Base-by-base conservation (phyloP, 768 basidiomycete genomes). In the Mycena sanguinolenta region DNA sequence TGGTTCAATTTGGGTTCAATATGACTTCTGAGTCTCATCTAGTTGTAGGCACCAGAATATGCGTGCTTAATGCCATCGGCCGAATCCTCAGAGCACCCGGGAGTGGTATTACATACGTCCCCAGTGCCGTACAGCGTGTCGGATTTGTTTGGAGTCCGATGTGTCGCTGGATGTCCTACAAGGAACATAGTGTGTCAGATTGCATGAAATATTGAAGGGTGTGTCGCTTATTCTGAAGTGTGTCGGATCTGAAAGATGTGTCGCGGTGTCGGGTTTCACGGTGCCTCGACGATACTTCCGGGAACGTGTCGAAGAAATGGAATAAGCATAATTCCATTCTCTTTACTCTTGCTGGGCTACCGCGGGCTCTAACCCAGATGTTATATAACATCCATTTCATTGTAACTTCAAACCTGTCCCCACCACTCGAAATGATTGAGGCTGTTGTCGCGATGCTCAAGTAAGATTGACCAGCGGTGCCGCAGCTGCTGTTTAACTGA, bases 241-340 rank as follows among this genome's bases (percentile, higher is more conserved):
- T 28, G 5, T 3, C n/a, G 16, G 27, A 28, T 10, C 52, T 53
- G 14, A 14, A 53, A 30, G 28, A 53, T 25, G 61, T 9, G 63
- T 74, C 6, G 70, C 74, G 12, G 16, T 79, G 3, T 75, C 75
- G 75, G 12, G 16, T 79, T 3, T 75, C 75, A 74, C 28, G 71
- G 1, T 79, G 77, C 52, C 74, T 74, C 25, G 75, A 79, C 42
- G 77, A 80, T 44, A 78, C 76, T 6, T 80, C 76, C 0, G 79
- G 77, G 0, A 79, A 80, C 42, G 42, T 74, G 0, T 78, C 74
- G 0, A 78, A 79, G 52, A 72, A 75, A n/a, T 80, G 78, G 78
- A 79, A 78, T 49, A 75, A 78, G 38, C 77, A 77, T 57, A 75
- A 77, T 60, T 75, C 73, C 4, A 70, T 79, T 34, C 73, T 77